Percentiles rank a stretch among this genome's conserved stretches.
Evolutionary conservation across 345 rosid species (phyloP).

Genomic region (Psidium guajava): DNA sequence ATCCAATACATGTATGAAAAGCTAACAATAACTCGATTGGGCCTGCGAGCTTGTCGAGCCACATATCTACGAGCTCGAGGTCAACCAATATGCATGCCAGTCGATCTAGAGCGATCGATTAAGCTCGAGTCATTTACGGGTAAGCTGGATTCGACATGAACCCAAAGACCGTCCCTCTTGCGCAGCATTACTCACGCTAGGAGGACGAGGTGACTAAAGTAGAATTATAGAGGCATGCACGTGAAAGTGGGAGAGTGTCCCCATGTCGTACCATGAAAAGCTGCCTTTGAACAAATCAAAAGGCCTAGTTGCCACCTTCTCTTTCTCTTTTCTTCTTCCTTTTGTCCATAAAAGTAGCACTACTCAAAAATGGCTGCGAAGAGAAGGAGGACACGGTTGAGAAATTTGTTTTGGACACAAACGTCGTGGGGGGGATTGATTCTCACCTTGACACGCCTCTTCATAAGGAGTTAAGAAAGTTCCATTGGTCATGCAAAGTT

Average conservation of each 20-base stretch:
- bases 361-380: neutral
- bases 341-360: neutral
- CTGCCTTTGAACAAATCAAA: neutral
- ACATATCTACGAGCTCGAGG: neutral
- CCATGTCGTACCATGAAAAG: neutral
- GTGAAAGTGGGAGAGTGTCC: neutral
- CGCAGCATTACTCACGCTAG: neutral
- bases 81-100: too few relatives aligned
- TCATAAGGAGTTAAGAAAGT: neutral
- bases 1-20: neutral
- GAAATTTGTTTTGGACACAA: neutral
- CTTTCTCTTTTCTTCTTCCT: neutral
- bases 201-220: neutral
- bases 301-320: neutral
- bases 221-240: neutral
- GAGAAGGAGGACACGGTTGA: neutral
- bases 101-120: too few relatives aligned
- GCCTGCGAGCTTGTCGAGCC: fast-evolving
- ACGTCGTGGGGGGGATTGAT: neutral
- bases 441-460: neutral
- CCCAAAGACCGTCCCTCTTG: neutral
- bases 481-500: neutral
- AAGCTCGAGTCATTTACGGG: too few relatives aligned
- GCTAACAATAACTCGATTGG: neutral
- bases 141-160: neutral